Evolutionary conservation across 2,329 filamentous ascomycete species (phyloP).

Genomic region (Lasiodiplodia hormozganensis): DNA sequence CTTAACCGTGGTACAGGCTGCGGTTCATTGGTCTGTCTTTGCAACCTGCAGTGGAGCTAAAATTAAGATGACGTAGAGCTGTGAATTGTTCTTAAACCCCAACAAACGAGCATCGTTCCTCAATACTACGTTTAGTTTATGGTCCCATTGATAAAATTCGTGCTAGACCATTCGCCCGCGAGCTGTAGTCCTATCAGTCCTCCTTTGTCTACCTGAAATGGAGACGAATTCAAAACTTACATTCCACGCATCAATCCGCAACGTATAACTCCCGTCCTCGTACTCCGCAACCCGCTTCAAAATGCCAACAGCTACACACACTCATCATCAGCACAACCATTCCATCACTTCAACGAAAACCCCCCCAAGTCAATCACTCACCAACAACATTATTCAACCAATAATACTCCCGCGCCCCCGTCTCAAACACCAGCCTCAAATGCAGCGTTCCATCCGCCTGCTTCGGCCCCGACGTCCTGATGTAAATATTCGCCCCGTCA

Average conservation of each 20-base stretch:
- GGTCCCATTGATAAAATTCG: not conserved
- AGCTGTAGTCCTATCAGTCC: not conserved
- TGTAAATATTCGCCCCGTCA: constrained; percentile 44
- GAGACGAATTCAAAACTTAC: constrained; percentile 2
- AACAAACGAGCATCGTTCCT: not conserved
- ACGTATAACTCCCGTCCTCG: constrained; percentile 28
- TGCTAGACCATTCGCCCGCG: not conserved
- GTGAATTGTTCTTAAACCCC: no score
- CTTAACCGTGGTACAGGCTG: no score
- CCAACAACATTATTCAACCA: constrained; percentile 49
- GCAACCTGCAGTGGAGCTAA: no score
- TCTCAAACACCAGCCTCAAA: constrained; percentile 45
- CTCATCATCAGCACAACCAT: not conserved
- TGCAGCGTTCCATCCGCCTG: constrained; percentile 40
- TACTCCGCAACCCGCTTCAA: constrained; percentile 24
- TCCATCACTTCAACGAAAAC: not conserved
- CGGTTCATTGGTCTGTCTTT: no score
- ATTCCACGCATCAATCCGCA: constrained; percentile 33
- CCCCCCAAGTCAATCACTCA: not conserved
- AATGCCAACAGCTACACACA: not conserved
- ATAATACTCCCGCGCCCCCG: constrained; percentile 42
- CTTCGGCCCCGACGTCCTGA: constrained; percentile 43
- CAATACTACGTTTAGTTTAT: not conserved
- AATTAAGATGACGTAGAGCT: no score
- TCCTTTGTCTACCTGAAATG: not conserved